These are phyloP conservation scores for Viridothelium virens DNA, from an alignment of 495 filamentous ascomycete species.

Conservation along the genomic window DNA sequence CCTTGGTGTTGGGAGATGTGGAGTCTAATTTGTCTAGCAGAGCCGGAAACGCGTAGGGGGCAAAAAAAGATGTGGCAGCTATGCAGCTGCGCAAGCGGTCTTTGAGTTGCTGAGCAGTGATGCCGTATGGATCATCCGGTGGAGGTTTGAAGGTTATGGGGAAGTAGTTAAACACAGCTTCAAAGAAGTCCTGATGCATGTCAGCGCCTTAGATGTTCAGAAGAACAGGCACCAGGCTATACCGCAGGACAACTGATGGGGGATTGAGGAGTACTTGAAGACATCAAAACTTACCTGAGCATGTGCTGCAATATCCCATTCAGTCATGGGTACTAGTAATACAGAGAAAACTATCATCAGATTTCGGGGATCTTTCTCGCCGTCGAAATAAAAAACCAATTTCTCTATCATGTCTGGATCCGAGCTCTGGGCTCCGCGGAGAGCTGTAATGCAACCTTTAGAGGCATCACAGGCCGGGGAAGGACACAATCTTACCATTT, in stretches of 20 bases:
- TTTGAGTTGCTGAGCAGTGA: constrained; percentile 67
- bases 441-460: constrained; percentile 15
- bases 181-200: constrained; percentile 44
- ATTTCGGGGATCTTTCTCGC: constrained; percentile 71
- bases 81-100: constrained; percentile 62
- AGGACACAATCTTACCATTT: constrained; percentile 38
- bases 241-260: too few relatives aligned
- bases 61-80: constrained; percentile 58
- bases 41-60: constrained; percentile 59
- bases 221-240: not conserved
- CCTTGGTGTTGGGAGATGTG: constrained; percentile 65
- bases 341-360: constrained; percentile 73
- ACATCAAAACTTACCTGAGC: constrained; percentile 46
- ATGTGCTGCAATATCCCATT: constrained; percentile 60
- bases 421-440: constrained; percentile 29
- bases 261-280: too few relatives aligned
- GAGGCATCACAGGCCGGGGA: not conserved
- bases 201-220: not conserved
- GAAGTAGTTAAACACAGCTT: constrained; percentile 71
- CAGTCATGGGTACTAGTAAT: constrained; percentile 61
- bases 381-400: constrained; percentile 60
- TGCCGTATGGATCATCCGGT: constrained; percentile 66
- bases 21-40: constrained; percentile 71
- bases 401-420: constrained; percentile 48
- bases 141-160: constrained; percentile 71